Evolutionary conservation across 139 green algal genomes (phyloP).

Genomic region (Zygnema cylindricum): DNA sequence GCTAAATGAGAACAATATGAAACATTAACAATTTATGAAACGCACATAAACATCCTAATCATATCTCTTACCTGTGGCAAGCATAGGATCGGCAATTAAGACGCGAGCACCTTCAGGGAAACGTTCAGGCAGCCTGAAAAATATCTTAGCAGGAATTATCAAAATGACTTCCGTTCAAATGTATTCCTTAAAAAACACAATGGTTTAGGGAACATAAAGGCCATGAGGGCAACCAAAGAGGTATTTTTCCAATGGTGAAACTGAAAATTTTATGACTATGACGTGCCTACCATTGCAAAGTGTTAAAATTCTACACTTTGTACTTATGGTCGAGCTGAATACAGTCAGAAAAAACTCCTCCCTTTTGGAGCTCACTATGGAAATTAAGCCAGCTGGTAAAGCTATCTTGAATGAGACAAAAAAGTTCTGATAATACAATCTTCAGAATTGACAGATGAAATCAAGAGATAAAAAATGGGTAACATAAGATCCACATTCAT

Average conservation of each 20-base stretch:
- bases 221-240: background rate
- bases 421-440: too few relatives aligned
- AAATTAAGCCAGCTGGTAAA: too few relatives aligned
- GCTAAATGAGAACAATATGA: too few relatives aligned
- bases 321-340: too few relatives aligned
- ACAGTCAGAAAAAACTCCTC: too few relatives aligned
- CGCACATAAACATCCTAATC: too few relatives aligned
- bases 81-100: slow-evolving; percentile 86
- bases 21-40: too few relatives aligned
- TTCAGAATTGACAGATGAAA: background rate
- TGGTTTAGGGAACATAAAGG: background rate
- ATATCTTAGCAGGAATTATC: background rate
- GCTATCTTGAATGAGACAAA: too few relatives aligned
- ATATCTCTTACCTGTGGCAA: slow-evolving; percentile 77
- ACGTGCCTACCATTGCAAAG: background rate
- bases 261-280: background rate
- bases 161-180: too few relatives aligned
- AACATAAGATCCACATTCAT: background rate
- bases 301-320: too few relatives aligned
- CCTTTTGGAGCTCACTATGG: too few relatives aligned
- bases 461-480: background rate
- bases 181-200: background rate
- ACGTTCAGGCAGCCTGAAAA: slow-evolving; percentile 71
- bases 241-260: background rate
- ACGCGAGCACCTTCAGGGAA: slow-evolving; percentile 79